Percentiles rank a stretch among this genome's conserved stretches.
Evolutionary conservation across 495 filamentous ascomycete species (phyloP).

Genomic region (Neurospora hispaniola): DNA sequence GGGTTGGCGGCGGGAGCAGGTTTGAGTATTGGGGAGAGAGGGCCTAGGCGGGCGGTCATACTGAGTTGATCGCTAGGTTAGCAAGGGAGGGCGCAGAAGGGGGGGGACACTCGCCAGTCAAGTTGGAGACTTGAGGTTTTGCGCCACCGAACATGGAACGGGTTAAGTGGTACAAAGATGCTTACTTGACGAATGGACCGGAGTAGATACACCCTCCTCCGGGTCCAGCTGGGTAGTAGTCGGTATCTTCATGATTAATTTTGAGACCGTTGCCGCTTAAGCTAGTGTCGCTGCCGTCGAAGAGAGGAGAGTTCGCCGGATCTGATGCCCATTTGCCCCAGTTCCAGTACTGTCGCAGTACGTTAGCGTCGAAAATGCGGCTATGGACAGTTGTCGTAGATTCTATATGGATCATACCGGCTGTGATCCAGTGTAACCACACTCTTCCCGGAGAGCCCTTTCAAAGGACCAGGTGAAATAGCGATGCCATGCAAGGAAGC

Average conservation of each 20-base stretch:
- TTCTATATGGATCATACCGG: slow-evolving; percentile 10
- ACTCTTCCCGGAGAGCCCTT: slow-evolving; percentile 53
- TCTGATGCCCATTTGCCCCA: slow-evolving; percentile 45
- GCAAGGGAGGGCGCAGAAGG: background rate
- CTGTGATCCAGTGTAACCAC: slow-evolving; percentile 49
- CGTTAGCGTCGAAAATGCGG: background rate
- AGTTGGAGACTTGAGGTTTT: background rate
- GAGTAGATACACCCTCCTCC: slow-evolving; percentile 59
- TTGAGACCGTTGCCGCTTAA: slow-evolving; percentile 52
- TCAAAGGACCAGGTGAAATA: slow-evolving; percentile 57
- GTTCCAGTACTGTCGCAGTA: slow-evolving; percentile 44
- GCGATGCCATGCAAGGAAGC: slow-evolving; percentile 62
- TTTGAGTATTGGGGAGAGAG: slow-evolving; percentile 26
- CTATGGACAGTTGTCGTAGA: background rate
- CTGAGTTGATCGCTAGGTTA: slow-evolving; percentile 2
- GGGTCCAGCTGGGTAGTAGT: slow-evolving; percentile 35
- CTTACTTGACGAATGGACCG: slow-evolving; percentile 46
- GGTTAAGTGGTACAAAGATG: background rate
- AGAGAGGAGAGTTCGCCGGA: slow-evolving; percentile 49
- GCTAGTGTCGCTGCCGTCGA: slow-evolving; percentile 50
- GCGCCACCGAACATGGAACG: background rate
- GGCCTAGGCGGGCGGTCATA: slow-evolving; percentile 44
- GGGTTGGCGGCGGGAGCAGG: slow-evolving; percentile 29
- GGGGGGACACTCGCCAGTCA: background rate
- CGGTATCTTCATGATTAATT: slow-evolving; percentile 20